Conservation (phyloP, 768 basidiomycete genomes). For the Imleria badia region DNA sequence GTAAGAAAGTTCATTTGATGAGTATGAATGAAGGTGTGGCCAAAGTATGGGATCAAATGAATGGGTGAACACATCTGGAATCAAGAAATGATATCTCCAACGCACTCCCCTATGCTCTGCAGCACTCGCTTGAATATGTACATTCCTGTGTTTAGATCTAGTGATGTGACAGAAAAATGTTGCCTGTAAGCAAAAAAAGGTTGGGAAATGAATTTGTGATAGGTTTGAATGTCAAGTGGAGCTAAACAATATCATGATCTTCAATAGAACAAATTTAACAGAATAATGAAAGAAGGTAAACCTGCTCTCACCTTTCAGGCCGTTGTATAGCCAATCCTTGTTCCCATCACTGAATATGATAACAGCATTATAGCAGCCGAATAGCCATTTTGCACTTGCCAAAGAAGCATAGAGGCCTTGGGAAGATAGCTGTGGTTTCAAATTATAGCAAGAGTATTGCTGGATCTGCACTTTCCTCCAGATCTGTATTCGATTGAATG, state of each 20-base stretch:
- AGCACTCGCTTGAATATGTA: background rate
- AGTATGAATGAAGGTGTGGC: background rate
- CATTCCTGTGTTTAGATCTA: background rate
- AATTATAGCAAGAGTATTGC: background rate
- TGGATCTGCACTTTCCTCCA: background rate
- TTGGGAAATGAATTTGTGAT: too few relatives aligned
- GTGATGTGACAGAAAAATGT: background rate
- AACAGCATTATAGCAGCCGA: background rate
- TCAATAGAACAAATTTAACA: too few relatives aligned
- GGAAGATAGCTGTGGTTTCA: background rate
- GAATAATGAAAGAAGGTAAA: too few relatives aligned
- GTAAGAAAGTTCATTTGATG: background rate
- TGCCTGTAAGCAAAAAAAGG: background rate
- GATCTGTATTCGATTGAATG: background rate
- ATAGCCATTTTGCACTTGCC: background rate
- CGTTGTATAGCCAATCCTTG: background rate
- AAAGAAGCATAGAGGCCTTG: background rate
- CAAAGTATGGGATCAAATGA: background rate
- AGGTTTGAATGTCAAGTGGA: too few relatives aligned
- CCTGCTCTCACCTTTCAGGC: too few relatives aligned
- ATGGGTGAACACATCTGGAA: background rate
- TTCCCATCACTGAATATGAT: background rate
- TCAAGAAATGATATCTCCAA: background rate
- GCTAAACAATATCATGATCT: background rate
- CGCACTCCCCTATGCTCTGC: background rate